Base-by-base conservation (phyloP, 2,329 filamentous ascomycete species). In the Scytalidium sp. region DNA sequence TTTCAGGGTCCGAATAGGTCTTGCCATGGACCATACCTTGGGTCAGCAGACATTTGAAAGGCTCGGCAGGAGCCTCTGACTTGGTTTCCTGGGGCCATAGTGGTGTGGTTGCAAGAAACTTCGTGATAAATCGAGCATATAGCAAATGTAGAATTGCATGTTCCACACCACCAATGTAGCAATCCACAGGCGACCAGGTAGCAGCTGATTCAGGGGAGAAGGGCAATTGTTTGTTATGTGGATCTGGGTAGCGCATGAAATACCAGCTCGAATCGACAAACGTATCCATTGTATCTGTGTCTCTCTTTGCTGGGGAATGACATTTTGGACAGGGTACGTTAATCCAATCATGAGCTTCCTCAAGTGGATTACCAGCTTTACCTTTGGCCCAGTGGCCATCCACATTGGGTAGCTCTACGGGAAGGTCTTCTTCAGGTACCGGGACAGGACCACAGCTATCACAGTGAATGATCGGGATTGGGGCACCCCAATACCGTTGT, bases 201-300 rank as follows among this genome's bases (percentile, higher is more conserved):
- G 78, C 73, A 11, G 81, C 80, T 10, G 75, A 75, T 17, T 75
- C 70, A n/a, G 82, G 69, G 1, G 81, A 83, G 55, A 95, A 84
- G 0, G 83, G 83, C 13, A 72, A 65, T 2, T 76, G 62, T 13
- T 73, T 57, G 57, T 94, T 92, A 17, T 83, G 73, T 1, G 87
- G 74, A 60, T 95, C 89, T 22, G 85, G 70, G 60, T 90, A 96
- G 11, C 90, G 81, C 70, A 92, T 83, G 62, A 85, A 96, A 67
- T 96, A 96, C 91, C 91, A 96, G 47, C 90, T 95, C 2, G 90
- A 96, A 69, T 96, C 91, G 53, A 96, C 91, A 69, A 96, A 96
- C 0, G 91, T 96, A 67, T 96, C 91, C 91, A 96, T 96, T 2
- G 91, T 96, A 65, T 96, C 91, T 0, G 91, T 96, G 56, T 96